Percentiles rank a stretch among this genome's conserved stretches.
Evolutionary conservation across 2,329 filamentous ascomycete species (phyloP).

Genomic region (Xylaria polymorpha): DNA sequence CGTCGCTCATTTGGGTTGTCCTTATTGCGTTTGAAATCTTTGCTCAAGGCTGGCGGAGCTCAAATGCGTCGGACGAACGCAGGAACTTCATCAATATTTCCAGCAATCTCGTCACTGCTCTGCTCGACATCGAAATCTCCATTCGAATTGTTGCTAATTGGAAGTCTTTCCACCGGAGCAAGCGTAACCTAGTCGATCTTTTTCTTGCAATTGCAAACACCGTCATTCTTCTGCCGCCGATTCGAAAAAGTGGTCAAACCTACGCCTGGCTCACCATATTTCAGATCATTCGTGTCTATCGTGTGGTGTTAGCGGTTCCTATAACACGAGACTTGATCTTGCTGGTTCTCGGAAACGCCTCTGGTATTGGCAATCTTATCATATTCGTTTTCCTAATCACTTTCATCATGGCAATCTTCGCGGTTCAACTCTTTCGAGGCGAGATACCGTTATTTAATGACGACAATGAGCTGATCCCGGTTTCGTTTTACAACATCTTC

Average conservation of each 20-base stretch:
- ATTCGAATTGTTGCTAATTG: conserved; percentile 83
- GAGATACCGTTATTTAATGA: conserved; percentile 76
- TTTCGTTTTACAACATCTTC: conserved; percentile 90
- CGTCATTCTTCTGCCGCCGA: conserved; percentile 85
- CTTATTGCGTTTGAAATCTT: conserved; percentile 85
- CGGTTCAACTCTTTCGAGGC: conserved; percentile 90
- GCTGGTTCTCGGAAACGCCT: conserved; percentile 88
- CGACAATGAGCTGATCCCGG: conserved; percentile 70
- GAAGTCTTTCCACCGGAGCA: conserved; percentile 79
- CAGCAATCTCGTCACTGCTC: conserved; percentile 79
- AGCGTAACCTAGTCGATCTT: conserved; percentile 83
- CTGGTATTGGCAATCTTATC: conserved; percentile 93
- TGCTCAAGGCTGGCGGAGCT: conserved; percentile 80
- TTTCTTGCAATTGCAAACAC: conserved; percentile 82
- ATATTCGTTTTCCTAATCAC: conserved; percentile 96
- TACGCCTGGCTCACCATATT: conserved; percentile 94
- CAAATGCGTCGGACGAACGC: conserved; percentile 74
- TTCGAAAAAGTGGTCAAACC: conserved; percentile 74
- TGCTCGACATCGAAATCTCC: conserved; percentile 84
- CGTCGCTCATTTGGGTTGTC: conserved; percentile 79
- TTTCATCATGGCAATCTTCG: conserved; percentile 92
- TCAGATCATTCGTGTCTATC: conserved; percentile 91
- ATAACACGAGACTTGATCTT: conserved; percentile 88
- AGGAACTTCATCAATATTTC: conserved; percentile 74
- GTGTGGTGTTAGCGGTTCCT: conserved; percentile 88